Evolutionary conservation across 2,329 filamentous ascomycete species (phyloP).

Genomic region (Hypoxylon sp.): DNA sequence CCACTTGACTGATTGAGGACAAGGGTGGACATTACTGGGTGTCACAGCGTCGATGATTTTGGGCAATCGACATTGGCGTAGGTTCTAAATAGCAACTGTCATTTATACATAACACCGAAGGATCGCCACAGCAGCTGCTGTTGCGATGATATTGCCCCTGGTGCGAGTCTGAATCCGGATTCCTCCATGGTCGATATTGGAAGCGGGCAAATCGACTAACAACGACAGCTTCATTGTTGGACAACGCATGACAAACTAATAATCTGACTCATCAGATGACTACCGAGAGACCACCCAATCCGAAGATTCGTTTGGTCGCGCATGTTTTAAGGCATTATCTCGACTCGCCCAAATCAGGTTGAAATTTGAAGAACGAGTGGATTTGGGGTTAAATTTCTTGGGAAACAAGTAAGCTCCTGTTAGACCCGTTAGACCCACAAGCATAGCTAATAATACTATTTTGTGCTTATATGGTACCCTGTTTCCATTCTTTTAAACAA

Average conservation of each 20-base stretch:
- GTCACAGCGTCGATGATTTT: slow-evolving; percentile 34
- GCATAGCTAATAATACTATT: too few relatives aligned
- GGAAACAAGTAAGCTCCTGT: background rate
- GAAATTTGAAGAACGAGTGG: background rate
- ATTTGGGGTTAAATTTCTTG: background rate
- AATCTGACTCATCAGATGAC: background rate
- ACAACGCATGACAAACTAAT: background rate
- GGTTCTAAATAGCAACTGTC: slow-evolving; percentile 23
- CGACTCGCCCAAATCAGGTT: background rate
- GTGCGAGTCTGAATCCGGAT: slow-evolving; percentile 31
- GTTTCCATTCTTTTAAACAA: too few relatives aligned
- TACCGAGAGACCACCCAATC: background rate
- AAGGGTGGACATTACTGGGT: slow-evolving; percentile 30
- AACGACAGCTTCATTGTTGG: slow-evolving; percentile 1
- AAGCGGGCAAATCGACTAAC: slow-evolving; percentile 1
- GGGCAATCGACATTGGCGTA: slow-evolving; percentile 30
- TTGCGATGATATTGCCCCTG: slow-evolving; percentile 4
- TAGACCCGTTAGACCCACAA: too few relatives aligned
- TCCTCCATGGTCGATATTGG: slow-evolving; percentile 12
- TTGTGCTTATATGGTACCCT: too few relatives aligned
- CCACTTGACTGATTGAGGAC: slow-evolving; percentile 27
- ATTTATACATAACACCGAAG: slow-evolving; percentile 31
- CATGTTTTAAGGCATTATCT: background rate
- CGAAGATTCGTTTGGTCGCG: background rate
- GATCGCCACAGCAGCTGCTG: slow-evolving; percentile 24